Evolutionary conservation across 163 green algal species (phyloP), one percentile per base, ranked within the genome.

Genomic region (Prototheca wickerhamii): DNA sequence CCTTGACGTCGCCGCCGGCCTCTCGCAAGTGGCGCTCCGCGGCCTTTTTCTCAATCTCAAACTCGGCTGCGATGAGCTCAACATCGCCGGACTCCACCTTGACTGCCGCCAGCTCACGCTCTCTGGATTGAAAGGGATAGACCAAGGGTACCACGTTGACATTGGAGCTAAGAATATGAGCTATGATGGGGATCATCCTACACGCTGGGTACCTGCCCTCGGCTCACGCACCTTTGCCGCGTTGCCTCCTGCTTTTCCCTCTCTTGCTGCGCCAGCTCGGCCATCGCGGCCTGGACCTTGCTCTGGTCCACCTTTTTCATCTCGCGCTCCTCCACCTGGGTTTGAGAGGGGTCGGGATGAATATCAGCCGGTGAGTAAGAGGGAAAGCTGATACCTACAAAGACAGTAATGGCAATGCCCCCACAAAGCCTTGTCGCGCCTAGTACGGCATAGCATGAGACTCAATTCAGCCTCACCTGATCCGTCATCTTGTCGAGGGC

Each of bases 1-100:
- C 57, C 21, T 40, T 51, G 1, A 78, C n/a, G 23, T 82, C 67
- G 18, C 76, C 74, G 21, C 60, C 58, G 26, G 60, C 42, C 56
- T 84, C 72, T 12, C 76, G 65, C 63, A 90, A 55, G 37, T 61
- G 56, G 18, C 65, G 65, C 67, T 89, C 84, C 30, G 86, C 86
- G 37, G 58, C 55, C 77, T 89, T 91, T 58, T 78, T 81, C 46
- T 90, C 81, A 18, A 90, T 42, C 62, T 91, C 82, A 50, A 84
- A 71, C 75, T 91, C 83, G 15, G 42, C 4, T 6, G 69, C 69
- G 1, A 91, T 67, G 40, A 87, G 17, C 21, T 80, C 73, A 8
- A 91, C 53, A 53, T 91, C 78, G n/a, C 71, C 74, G 52, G 30
- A 20, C 5, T 29, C 18, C 37, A 77, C 49, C 57, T 81, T 83